These are phyloP conservation scores for Geotrichum carabidarum DNA, from an alignment of 1,139 yeast genomes.

Conservation along the genomic window DNA sequence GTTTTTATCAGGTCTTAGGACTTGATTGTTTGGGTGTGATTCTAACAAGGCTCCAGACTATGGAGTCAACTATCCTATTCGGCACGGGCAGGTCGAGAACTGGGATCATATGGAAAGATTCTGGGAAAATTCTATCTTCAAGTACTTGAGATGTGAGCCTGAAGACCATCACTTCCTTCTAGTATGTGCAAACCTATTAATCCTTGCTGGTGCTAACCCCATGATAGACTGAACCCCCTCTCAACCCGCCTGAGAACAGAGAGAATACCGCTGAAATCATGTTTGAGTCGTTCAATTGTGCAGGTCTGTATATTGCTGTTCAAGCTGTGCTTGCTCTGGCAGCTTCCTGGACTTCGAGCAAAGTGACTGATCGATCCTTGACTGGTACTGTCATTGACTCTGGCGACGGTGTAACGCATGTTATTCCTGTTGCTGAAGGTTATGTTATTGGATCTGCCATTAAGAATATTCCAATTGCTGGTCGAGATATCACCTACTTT, in stretches of 20 bases:
- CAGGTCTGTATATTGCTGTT: conserved; percentile 95
- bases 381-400: conserved; percentile 98
- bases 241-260: conserved; percentile 98
- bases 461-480: conserved; percentile 96
- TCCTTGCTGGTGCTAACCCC: too few species aligned
- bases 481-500: conserved; percentile 91
- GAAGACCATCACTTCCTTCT: conserved; percentile 93
- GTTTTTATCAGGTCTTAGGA: conserved; percentile 14
- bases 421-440: conserved; percentile 98
- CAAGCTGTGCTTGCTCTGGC: conserved; percentile 98
- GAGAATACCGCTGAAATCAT: conserved; percentile 97
- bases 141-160: conserved; percentile 94
- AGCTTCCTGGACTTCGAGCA: conserved; percentile 97
- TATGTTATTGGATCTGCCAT: conserved; percentile 96
- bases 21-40: background rate
- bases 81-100: conserved; percentile 96
- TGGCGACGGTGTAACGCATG: conserved; percentile 98
- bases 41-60: conserved; percentile 44
- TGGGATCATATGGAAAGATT: conserved; percentile 99
- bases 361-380: conserved; percentile 87
- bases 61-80: conserved; percentile 83
- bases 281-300: conserved; percentile 98
- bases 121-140: conserved; percentile 96
- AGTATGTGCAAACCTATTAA: conserved; percentile 2
- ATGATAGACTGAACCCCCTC: conserved; percentile 83